Evolutionary conservation across 345 rosid species (phyloP), one percentile per base, ranked within the genome.

Genomic region (Boechera stricta): DNA sequence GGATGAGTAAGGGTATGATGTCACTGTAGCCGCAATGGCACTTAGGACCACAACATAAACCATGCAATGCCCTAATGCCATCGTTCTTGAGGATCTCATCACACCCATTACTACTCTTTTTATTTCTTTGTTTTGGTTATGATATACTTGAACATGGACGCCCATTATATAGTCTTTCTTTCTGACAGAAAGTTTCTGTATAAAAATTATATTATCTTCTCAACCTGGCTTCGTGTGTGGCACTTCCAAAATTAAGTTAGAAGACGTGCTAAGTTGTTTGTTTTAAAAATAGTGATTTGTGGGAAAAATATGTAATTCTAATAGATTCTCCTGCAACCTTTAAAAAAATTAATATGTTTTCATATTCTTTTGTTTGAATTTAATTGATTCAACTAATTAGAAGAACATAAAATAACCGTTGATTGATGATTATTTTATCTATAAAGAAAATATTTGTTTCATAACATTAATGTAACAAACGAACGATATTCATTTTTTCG

Each of bases 231-330:
- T 51, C 77, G 69, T 73, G 70, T 29, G 10, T 38, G 62, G 76
- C 69, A 72, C 69, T 51, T 72, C 32, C 15, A 11, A 72, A 52
- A 72, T 39, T 41, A 16, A 10, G 38, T 35, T 49, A 39, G 47
- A 51, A 15, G 53, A 61, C 69, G 76, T 61, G 76, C 76, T 28
- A 49, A 61, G 60, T 72, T 72, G 61, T 49, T 61, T 62, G 33
- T 62, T n/a, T 36, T 1, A 1, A 42, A 69, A 31, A n/a, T 38
- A 28, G 13, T 38, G 12, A 60, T 31, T 47, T 10, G 29, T 61
- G 39, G 61, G 39, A 41, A 29, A 3, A 28, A 28, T 8, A 57
- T 39, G 26, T 2, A 36, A 3, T 36, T 4, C 13, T 55, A 53
- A 2, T 3, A 21, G 24, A 36, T 35, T 67, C 36, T 54, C 10